These are phyloP conservation scores for Cephaloascus albidus DNA, from an alignment of 805 yeast genomes.

Conservation along the genomic window DNA sequence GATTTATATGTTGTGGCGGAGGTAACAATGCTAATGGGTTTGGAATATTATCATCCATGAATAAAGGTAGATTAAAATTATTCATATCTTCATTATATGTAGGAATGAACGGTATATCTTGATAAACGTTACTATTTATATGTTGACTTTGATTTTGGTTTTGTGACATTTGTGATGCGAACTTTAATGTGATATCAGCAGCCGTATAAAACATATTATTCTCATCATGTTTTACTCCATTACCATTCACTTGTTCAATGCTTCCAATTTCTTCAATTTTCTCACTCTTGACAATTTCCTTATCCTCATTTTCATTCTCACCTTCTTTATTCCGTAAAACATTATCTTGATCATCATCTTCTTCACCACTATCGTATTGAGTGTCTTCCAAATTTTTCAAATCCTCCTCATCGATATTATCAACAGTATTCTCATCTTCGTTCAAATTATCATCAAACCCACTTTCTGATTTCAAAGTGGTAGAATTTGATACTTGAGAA, in stretches of 20 bases:
- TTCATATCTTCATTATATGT: neutral
- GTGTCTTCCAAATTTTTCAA: neutral
- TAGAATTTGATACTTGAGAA: too few species aligned
- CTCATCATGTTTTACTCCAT: too few species aligned
- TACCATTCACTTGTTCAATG: neutral
- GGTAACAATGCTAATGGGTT: neutral
- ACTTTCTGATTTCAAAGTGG: neutral
- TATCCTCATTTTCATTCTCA: neutral
- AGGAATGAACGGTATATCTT: neutral
- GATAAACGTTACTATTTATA: too few species aligned
- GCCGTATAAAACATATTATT: constrained; percentile 12
- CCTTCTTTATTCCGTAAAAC: too few species aligned
- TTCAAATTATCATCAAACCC: neutral
- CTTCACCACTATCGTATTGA: too few species aligned
- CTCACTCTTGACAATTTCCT: neutral
- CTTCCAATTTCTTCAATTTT: neutral
- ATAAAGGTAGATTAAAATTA: neutral
- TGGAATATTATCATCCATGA: neutral
- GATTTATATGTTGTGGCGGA: too few species aligned
- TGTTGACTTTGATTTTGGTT: neutral
- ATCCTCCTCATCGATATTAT: neutral
- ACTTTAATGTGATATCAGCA: constrained; percentile 15
- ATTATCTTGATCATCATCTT: too few species aligned
- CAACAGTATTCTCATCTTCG: neutral
- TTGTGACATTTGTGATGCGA: constrained; percentile 11